Conservation (phyloP, 2,329 filamentous ascomycete species). For the Fusarium miscanthi region DNA sequence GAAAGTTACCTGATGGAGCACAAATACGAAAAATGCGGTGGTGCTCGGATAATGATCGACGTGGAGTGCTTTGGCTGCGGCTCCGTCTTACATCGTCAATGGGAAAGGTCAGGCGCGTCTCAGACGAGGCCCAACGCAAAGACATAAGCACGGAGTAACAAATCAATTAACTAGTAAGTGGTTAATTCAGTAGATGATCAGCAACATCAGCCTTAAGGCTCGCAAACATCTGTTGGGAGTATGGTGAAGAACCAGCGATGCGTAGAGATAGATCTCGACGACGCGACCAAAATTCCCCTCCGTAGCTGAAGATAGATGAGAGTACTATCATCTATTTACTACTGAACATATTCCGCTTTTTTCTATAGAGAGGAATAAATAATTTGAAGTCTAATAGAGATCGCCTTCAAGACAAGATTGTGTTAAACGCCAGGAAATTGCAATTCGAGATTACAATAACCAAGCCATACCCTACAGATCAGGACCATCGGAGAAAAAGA, state of each 20-base stretch:
- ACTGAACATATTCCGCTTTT: accelerated
- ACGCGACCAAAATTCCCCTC: accelerated
- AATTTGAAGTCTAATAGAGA: background rate
- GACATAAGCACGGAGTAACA: background rate
- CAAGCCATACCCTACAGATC: background rate
- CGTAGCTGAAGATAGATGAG: accelerated
- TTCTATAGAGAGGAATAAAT: accelerated
- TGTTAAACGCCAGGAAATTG: background rate
- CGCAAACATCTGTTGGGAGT: background rate
- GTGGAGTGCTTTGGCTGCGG: background rate
- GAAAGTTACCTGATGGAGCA: background rate
- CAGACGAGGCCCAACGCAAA: background rate
- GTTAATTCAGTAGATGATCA: background rate
- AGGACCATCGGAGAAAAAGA: background rate
- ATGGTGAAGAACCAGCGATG: accelerated
- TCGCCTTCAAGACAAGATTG: background rate
- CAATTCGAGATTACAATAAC: background rate
- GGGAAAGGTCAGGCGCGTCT: background rate
- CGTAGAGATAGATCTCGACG: background rate
- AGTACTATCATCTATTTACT: accelerated
- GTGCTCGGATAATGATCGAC: background rate
- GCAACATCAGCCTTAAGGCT: background rate
- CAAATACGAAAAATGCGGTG: background rate
- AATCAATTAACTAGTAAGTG: accelerated
- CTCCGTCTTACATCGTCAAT: background rate